These are phyloP conservation scores for Penicillium waksmanii DNA, from an alignment of 495 filamentous ascomycete genomes.

Conservation along the genomic window DNA sequence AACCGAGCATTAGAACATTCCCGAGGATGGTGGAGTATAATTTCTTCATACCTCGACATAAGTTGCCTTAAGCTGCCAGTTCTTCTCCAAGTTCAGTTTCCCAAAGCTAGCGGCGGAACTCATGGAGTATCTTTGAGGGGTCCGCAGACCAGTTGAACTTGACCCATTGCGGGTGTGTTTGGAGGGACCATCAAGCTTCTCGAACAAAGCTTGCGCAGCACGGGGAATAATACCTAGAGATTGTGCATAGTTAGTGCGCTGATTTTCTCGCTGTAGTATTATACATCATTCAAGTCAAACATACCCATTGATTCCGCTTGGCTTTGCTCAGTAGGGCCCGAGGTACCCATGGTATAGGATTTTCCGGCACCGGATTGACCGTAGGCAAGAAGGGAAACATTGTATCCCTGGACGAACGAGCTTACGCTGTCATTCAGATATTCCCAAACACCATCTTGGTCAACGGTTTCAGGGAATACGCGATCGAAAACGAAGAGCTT, in stretches of 20 bases:
- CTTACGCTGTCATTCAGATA: slow-evolving; percentile 89
- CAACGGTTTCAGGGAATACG: slow-evolving; percentile 82
- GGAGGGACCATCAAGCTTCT: slow-evolving; percentile 68
- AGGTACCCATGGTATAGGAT: slow-evolving; percentile 99
- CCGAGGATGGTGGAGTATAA: background rate
- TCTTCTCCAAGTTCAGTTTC: slow-evolving; percentile 65
- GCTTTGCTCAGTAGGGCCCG: slow-evolving; percentile 82
- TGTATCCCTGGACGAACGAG: slow-evolving; percentile 95
- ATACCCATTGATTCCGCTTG: slow-evolving; percentile 78
- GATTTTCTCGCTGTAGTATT: slow-evolving; percentile 10
- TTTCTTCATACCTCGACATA: slow-evolving; percentile 79
- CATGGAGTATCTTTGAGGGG: slow-evolving; percentile 81
- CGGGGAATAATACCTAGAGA: slow-evolving; percentile 90
- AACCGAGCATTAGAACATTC: slow-evolving; percentile 15
- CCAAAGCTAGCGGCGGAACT: slow-evolving; percentile 56
- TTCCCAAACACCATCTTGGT: slow-evolving; percentile 92
- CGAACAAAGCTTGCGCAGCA: slow-evolving; percentile 84
- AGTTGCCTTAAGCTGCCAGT: slow-evolving; percentile 91
- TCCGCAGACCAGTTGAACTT: slow-evolving; percentile 76
- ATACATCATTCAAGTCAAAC: slow-evolving; percentile 13
- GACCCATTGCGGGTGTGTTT: slow-evolving; percentile 53
- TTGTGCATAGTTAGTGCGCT: slow-evolving; percentile 64
- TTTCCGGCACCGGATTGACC: slow-evolving; percentile 99
- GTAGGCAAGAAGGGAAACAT: slow-evolving; percentile 97
- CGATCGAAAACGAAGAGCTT: slow-evolving; percentile 96